These are phyloP conservation scores for Kwoniella botswanensis DNA, from an alignment of 768 basidiomycete genomes.

Conservation along the genomic window DNA sequence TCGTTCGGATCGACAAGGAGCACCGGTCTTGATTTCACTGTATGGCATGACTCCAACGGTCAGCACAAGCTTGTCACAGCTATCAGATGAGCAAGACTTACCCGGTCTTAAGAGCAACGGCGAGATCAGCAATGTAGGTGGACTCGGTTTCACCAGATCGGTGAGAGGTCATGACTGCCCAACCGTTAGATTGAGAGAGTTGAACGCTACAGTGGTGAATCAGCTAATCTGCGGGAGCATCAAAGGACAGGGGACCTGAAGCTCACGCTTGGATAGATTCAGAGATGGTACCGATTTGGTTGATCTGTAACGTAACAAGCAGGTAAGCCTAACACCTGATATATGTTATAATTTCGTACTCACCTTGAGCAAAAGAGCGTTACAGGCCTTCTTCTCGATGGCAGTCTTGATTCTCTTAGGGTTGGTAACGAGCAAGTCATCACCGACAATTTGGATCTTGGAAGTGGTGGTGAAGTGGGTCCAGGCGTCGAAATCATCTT, in stretches of 20 bases:
- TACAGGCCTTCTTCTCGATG: constrained; percentile 99
- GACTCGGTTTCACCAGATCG: constrained; percentile 98
- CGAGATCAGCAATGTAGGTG: constrained; percentile 93
- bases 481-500: constrained; percentile 99
- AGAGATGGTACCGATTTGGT: constrained; percentile 98
- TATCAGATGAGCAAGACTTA: constrained; percentile 22
- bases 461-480: constrained; percentile 74
- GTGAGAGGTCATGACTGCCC: constrained; percentile 99
- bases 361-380: constrained; percentile 90
- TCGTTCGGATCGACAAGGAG: constrained; percentile 93
- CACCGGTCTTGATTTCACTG: constrained; percentile 98
- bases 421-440: constrained; percentile 98
- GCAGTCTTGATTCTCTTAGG: constrained; percentile 95
- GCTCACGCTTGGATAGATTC: constrained; percentile 98
- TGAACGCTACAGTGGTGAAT: constrained; percentile 70
- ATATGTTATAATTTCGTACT: constrained; percentile 21
- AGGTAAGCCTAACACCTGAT: not conserved
- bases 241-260: not conserved
- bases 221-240: constrained; percentile 7
- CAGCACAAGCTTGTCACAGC: not conserved
- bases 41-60: constrained; percentile 60
- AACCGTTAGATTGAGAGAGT: constrained; percentile 90
- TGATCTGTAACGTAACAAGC: constrained; percentile 65
- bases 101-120: constrained; percentile 73
- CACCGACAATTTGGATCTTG: constrained; percentile 61